phyloP scores from a whole-genome alignment of 2,329 filamentous ascomycete species.

The Tothia fuscella region DNA sequence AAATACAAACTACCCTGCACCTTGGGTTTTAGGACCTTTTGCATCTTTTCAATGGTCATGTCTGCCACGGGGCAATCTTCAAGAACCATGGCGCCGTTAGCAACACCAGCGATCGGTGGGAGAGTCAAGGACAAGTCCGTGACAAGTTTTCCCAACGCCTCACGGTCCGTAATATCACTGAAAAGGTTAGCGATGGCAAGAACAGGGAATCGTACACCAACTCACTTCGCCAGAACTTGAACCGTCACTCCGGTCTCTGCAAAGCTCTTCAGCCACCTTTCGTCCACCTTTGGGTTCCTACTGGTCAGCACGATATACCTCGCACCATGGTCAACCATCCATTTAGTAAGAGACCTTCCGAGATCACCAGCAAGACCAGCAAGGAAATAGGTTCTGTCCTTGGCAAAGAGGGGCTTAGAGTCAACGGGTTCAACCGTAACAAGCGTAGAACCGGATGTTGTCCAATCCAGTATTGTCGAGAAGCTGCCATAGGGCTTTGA shows the following conservation, averaged over 20 bases:
- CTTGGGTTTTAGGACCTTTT: not conserved
- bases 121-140: not conserved
- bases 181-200: too few species aligned
- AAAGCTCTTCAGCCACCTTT: not conserved
- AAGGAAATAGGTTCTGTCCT: constrained; percentile 19
- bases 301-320: constrained; percentile 16
- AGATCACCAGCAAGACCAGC: constrained; percentile 20
- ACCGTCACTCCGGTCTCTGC: not conserved
- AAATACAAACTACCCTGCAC: constrained; percentile 12
- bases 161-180: not conserved
- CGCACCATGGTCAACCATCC: constrained; percentile 19
- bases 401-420: not conserved
- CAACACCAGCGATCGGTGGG: not conserved
- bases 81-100: not conserved
- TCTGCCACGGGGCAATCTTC: not conserved
- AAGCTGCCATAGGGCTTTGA: not conserved
- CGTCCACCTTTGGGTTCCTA: constrained; percentile 3
- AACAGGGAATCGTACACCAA: too few species aligned
- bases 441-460: not conserved
- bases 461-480: not conserved
- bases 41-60: not conserved
- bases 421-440: not conserved
- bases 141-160: not conserved
- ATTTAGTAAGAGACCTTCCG: constrained; percentile 18
- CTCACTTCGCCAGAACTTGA: not conserved